Percentiles rank a stretch among this genome's conserved stretches.
Conservation (phyloP, 345 rosid species). For the Adansonia digitata region DNA sequence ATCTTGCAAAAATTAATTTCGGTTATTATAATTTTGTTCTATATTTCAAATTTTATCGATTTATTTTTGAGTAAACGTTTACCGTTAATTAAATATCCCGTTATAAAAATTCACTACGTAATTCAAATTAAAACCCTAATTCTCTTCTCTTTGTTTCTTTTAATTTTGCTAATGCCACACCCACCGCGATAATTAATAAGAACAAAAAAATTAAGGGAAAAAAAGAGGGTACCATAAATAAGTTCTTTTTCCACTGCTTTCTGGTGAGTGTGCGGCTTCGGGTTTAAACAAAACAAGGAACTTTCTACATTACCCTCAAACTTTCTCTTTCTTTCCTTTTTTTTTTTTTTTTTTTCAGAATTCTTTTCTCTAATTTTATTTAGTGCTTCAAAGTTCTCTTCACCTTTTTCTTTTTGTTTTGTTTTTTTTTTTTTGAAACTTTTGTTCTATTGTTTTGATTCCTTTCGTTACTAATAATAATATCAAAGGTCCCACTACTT, state of each 20-base stretch:
- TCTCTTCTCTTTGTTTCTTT: background rate
- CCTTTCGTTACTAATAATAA: background rate
- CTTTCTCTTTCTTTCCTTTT: background rate
- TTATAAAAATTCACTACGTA: no score
- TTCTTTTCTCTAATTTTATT: background rate
- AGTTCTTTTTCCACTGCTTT: background rate
- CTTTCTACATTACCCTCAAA: slow-evolving; percentile 18
- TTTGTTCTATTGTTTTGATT: no score
- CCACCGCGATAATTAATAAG: no score
- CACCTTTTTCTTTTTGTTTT: no score
- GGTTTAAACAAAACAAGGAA: slow-evolving; percentile 20
- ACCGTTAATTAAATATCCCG: no score
- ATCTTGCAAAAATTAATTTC: no score
- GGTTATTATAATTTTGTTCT: no score
- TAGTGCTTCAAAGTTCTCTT: background rate
- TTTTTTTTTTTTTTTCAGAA: background rate
- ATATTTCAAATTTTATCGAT: no score
- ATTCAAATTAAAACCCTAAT: no score
- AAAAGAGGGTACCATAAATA: background rate
- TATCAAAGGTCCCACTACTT: slow-evolving; percentile 14
- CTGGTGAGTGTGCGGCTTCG: slow-evolving; percentile 22
- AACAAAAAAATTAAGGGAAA: background rate
- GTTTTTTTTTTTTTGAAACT: no score
- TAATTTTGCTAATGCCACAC: background rate
- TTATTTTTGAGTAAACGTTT: no score